phyloP scores from a whole-genome alignment of 345 rosid genomes.

The Citrus maxima region DNA sequence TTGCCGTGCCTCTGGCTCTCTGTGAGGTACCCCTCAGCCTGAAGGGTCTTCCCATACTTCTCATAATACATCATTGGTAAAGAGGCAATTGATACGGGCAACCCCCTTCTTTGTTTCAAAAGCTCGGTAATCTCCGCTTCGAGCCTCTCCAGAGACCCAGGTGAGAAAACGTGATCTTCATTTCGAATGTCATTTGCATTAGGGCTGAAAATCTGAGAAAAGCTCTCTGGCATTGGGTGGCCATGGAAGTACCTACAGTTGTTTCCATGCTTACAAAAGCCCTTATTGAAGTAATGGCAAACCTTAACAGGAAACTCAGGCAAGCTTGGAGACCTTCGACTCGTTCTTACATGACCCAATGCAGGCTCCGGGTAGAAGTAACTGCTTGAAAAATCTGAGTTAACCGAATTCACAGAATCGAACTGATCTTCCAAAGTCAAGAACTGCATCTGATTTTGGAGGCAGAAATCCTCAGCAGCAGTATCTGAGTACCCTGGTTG shows the following conservation, averaged over 20 bases:
- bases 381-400: conserved; percentile 45
- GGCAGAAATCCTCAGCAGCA: conserved; percentile 34
- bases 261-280: conserved; percentile 85
- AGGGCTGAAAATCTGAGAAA: conserved; percentile 44
- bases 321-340: conserved; percentile 75
- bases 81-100: conserved; percentile 91
- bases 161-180: conserved; percentile 67
- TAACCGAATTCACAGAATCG: conserved; percentile 32
- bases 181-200: conserved; percentile 34
- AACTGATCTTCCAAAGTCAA: conserved; percentile 49
- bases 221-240: conserved; percentile 46
- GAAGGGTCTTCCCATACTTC: conserved; percentile 79
- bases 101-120: conserved; percentile 74
- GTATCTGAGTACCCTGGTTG: conserved; percentile 32
- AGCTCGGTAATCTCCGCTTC: conserved; percentile 81
- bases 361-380: conserved; percentile 45
- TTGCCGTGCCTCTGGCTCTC: conserved; percentile 99
- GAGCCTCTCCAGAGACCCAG: conserved; percentile 73
- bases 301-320: conserved; percentile 82
- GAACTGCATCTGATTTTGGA: conserved; percentile 45
- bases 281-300: conserved; percentile 85
- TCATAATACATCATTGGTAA: conserved; percentile 86
- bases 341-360: conserved; percentile 40
- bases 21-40: conserved; percentile 94
- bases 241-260: conserved; percentile 86